Base-by-base conservation (phyloP, 2,329 filamentous ascomycete species). In the Botryotinia globosa region DNA sequence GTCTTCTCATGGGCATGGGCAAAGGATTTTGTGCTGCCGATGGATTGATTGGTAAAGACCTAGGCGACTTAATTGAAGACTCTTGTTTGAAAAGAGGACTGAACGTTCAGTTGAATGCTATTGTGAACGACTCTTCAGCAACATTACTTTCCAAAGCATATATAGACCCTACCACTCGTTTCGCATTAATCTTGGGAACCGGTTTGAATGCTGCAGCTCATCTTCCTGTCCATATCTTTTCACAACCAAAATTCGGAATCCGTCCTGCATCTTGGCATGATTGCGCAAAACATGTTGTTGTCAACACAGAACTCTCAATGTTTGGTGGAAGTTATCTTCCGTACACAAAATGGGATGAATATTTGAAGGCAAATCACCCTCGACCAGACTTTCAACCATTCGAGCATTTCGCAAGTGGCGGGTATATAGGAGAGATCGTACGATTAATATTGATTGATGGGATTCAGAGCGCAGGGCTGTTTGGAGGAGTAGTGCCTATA, bases 221-320 rank as follows among this genome's bases (percentile, higher is more conserved):
- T 78, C 84, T 91, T 39, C 89, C 90, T 8, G 85, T 90, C 4
- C 82, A 83, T 5, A 84, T 87, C 25, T 84, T 92, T 71, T 84
- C 85, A 42, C 83, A 82, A 61, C 73, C 81, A 64, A 91, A 91
- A 78, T 90, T 89, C 73, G 88, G 88, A 59, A 78, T 81, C 39
- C 85, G 88, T 14, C 87, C 88, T 0, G 79, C 81, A 9, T 81
- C 80, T 45, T 91, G 89, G 89, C 87, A 88, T 77, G 83, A 86
- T 34, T 82, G 83, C 32, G 89, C 88, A 7, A 87, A 84, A 72
- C 87, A 91, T 76, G 88, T 91, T 72, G 87, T 91, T 74, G 85
- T 91, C 76, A 91, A 91, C 79, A 91, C 89, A 0, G 89, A 91
- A 80, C 80, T 91, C 48, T 87, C 89, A 76, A 91, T 91, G 89